Conservation (phyloP, 306 rosid species). For the Crataegus laevigata region DNA sequence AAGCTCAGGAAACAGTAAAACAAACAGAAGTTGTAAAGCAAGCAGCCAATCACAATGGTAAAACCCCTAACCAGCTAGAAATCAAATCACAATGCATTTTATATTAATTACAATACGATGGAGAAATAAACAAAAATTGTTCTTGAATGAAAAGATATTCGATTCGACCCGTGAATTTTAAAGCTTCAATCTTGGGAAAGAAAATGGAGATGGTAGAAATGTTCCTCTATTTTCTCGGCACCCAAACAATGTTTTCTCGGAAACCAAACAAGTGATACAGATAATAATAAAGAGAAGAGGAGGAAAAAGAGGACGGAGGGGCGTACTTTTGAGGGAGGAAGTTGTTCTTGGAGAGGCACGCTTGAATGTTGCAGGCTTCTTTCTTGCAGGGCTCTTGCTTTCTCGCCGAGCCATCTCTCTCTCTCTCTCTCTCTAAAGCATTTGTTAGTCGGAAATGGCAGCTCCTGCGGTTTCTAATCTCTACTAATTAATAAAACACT, state of each 20-base stretch:
- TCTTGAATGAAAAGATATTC: background rate
- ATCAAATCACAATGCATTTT: too few species aligned
- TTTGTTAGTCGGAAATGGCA: background rate
- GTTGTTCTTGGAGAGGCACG: constrained; percentile 80
- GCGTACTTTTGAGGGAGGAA: constrained; percentile 60
- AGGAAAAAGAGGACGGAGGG: background rate
- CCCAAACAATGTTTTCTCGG: constrained; percentile 1
- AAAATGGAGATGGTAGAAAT: background rate
- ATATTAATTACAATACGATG: too few species aligned
- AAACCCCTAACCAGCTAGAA: background rate
- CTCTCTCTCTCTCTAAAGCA: background rate
- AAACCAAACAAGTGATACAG: constrained; percentile 2
- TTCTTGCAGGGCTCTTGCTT: constrained; percentile 90
- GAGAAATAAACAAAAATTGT: background rate
- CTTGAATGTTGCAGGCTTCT: constrained; percentile 90
- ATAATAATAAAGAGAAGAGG: background rate
- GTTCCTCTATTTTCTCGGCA: background rate
- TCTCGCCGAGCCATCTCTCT: constrained; percentile 44
- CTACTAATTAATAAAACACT: too few species aligned
- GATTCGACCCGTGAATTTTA: background rate
- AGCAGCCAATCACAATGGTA: background rate
- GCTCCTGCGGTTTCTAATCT: background rate
- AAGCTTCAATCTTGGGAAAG: background rate
- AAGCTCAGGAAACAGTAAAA: too few species aligned
- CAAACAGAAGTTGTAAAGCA: background rate